A percentile compares a stretch with the other conserved stretches of the same genome.
These are phyloP conservation scores for Claviceps maximensis DNA, from an alignment of 2,329 filamentous ascomycete genomes.

Conservation along the genomic window DNA sequence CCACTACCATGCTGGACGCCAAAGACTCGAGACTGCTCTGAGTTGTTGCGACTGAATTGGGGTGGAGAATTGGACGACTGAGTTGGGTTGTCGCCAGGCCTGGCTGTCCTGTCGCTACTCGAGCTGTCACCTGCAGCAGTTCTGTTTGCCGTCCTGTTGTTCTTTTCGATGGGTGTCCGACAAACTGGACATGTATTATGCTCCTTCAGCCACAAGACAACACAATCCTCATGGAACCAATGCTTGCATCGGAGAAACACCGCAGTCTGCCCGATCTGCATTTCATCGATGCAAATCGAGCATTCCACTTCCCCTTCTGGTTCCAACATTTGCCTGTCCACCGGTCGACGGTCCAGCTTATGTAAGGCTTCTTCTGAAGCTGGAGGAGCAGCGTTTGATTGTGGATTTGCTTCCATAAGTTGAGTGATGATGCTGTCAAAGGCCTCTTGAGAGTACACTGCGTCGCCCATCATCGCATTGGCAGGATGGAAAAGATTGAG, in stretches of 20 bases:
- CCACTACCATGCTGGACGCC: not conserved
- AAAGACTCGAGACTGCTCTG: not conserved
- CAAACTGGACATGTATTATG: constrained; percentile 90
- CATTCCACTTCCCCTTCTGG: constrained; percentile 63
- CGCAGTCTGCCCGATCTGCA: constrained; percentile 59
- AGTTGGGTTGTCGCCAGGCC: not conserved
- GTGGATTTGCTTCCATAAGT: constrained; percentile 72
- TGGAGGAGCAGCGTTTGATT: constrained; percentile 67
- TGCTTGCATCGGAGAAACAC: constrained; percentile 75
- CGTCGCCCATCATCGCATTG: constrained; percentile 55
- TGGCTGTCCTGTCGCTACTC: not conserved
- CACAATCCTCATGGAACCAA: constrained; percentile 82
- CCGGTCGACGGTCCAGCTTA: constrained; percentile 55
- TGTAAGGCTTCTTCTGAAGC: constrained; percentile 64
- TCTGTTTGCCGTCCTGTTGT: constrained; percentile 10
- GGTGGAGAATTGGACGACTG: not conserved
- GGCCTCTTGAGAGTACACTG: constrained; percentile 81
- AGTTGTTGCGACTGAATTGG: not conserved
- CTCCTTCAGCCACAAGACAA: constrained; percentile 70
- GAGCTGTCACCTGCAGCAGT: constrained; percentile 1
- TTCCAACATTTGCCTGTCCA: constrained; percentile 57
- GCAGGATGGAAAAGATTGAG: constrained; percentile 40
- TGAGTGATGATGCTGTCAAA: constrained; percentile 78
- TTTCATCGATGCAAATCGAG: constrained; percentile 86
- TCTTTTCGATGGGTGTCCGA: constrained; percentile 42